Evolutionary conservation across 1,139 yeast species (phyloP).

Genomic region (Nakaseomyces kungkrabaensis): DNA sequence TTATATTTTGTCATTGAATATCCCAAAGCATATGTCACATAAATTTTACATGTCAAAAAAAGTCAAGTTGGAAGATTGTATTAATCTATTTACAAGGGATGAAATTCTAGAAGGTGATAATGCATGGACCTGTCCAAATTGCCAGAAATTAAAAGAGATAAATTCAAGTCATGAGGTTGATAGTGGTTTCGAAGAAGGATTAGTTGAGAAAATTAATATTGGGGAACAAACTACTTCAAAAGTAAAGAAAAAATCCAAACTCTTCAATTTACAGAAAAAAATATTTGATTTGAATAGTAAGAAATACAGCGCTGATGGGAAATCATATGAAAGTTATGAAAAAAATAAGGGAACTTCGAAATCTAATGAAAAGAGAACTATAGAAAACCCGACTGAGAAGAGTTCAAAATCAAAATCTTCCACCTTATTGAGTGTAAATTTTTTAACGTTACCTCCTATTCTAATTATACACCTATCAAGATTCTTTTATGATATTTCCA

Average conservation of each 20-base stretch:
- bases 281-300: background rate
- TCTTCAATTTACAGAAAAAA: background rate
- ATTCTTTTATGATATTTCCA: constrained; percentile 43
- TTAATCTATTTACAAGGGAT: constrained; percentile 52
- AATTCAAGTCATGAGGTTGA: background rate
- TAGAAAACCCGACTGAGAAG: background rate
- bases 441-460: constrained; percentile 52
- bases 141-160: constrained; percentile 23
- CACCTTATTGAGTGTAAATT: constrained; percentile 45
- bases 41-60: constrained; percentile 25
- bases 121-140: constrained; percentile 67
- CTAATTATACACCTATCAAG: constrained; percentile 54
- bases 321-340: background rate
- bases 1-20: constrained; percentile 54
- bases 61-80: constrained; percentile 45
- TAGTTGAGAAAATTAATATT: background rate
- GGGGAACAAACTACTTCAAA: background rate
- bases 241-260: background rate
- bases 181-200: background rate
- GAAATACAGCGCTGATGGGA: background rate
- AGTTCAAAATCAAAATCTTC: constrained; percentile 15
- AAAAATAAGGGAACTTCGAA: background rate
- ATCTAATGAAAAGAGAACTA: background rate
- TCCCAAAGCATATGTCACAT: constrained; percentile 34
- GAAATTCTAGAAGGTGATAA: constrained; percentile 59